phyloP scores from a whole-genome alignment of 768 basidiomycete genomes.

The Xerocomus spinulosus region DNA sequence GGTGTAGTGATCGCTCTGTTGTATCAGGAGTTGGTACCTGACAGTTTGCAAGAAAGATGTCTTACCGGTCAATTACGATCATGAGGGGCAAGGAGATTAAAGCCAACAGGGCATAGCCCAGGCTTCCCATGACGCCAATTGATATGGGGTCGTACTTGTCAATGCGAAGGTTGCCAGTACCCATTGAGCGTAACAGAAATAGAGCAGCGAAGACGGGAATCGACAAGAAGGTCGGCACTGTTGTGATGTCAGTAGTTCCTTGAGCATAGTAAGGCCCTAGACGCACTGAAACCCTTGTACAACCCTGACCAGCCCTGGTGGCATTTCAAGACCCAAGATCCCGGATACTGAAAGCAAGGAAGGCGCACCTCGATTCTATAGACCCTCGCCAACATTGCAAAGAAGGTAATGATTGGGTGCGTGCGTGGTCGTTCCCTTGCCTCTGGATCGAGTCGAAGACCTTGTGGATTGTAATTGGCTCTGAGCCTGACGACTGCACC shows the following conservation, averaged over 20 bases:
- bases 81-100: slow-evolving; percentile 8
- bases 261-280: not conserved
- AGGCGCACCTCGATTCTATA: slow-evolving; percentile 62
- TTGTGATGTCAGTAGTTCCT: slow-evolving; percentile 39
- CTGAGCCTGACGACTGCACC: slow-evolving; percentile 73
- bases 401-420: slow-evolving; percentile 71
- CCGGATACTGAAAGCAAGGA: not conserved
- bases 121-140: slow-evolving; percentile 31
- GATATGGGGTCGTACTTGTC: slow-evolving; percentile 50
- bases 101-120: not conserved
- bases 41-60: not conserved
- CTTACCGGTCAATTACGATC: slow-evolving; percentile 38
- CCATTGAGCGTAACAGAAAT: slow-evolving; percentile 45
- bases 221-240: slow-evolving; percentile 41
- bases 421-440: slow-evolving; percentile 72
- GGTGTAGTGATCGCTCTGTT: slow-evolving; percentile 73
- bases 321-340: not conserved
- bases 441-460: slow-evolving; percentile 73
- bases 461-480: slow-evolving; percentile 83
- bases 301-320: slow-evolving; percentile 59
- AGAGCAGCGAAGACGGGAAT: slow-evolving; percentile 34
- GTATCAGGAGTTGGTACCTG: not conserved
- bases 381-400: slow-evolving; percentile 71
- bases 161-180: slow-evolving; percentile 50
- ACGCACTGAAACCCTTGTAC: slow-evolving; percentile 66